phyloP scores from a whole-genome alignment of 805 yeast species.

The Candida nanaspora region DNA sequence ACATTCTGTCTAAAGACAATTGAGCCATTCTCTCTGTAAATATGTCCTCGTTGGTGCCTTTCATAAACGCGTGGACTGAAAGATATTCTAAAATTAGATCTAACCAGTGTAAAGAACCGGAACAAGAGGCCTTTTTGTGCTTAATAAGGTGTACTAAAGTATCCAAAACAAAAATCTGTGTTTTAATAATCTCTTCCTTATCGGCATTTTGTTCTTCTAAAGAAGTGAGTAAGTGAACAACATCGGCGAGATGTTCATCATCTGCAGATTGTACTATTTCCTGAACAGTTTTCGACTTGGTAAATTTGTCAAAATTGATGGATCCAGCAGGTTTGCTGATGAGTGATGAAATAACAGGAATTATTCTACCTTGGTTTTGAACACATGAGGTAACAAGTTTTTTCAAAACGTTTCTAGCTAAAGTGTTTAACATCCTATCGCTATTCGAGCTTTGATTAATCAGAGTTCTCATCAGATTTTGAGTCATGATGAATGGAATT shows the following conservation, averaged over 20 bases:
- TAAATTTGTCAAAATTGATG: slow-evolving; percentile 66
- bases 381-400: slow-evolving; percentile 32
- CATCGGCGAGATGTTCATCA: slow-evolving; percentile 6
- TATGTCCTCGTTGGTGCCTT: slow-evolving; percentile 8
- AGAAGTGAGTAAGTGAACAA: slow-evolving; percentile 6
- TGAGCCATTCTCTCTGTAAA: slow-evolving; percentile 28
- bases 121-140: slow-evolving; percentile 17
- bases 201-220: slow-evolving; percentile 5
- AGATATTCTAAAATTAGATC: slow-evolving; percentile 9
- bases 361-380: slow-evolving; percentile 27
- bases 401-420: slow-evolving; percentile 48
- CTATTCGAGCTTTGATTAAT: slow-evolving; percentile 69
- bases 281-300: slow-evolving; percentile 64
- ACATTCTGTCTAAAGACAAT: slow-evolving; percentile 54
- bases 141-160: slow-evolving; percentile 20
- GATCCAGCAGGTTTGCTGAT: slow-evolving; percentile 43
- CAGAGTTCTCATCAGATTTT: slow-evolving; percentile 62
- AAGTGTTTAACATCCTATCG: slow-evolving; percentile 58
- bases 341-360: slow-evolving; percentile 22
- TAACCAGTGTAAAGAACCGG: slow-evolving; percentile 2
- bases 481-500: slow-evolving; percentile 36
- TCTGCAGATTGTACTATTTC: slow-evolving; percentile 25
- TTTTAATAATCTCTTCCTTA: slow-evolving; percentile 13
- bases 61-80: slow-evolving; percentile 19
- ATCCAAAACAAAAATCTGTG: slow-evolving; percentile 18